Base-by-base conservation (phyloP, 352 stramenopile species). In the Phytophthora rubi region DNA sequence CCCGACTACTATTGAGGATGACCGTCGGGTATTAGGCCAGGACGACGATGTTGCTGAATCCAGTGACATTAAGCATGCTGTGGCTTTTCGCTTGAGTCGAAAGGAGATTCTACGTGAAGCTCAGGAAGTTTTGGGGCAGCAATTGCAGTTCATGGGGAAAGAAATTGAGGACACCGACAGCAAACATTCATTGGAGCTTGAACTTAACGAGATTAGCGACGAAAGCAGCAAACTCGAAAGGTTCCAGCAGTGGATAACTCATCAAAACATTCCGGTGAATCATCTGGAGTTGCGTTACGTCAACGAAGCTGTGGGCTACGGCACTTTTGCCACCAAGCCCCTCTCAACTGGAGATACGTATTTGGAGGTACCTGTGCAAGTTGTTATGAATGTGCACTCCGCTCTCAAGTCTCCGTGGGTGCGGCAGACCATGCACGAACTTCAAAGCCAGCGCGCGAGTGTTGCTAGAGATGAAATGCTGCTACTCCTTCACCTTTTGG, bases 401-500 rank as follows among this genome's bases (percentile, higher is more conserved):
- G 90, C 92, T 16, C 53, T 80, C 1, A 71, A 73, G 4, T 92
- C 80, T 12, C 28, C 53, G 0, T 85, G 80, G 32, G 67, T 96
- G 30, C 70, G 73, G 0, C 54, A 70, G 15, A 61, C 80, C 6
- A 59, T 90, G 3, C 51, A 18, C 10, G 59, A 51, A 8, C 32
- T 81, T 44, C 54, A 62, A 18, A 57, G 69, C 2, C 18, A 65
- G 10, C 57, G 53, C 12, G 58, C 37, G 7, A 82, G 89, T 69
- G 66, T 91, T 15, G 54, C 48, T 33, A 23, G 37, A 66, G 69
- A 76, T 7, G 65, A 71, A 45, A 67, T 68, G 57, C 62, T 91
- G 45, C 75, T 98, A 0, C 53, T 93, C 1, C 74, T 97, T 18
- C 90, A 97, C 35, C 51, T 98, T 15, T 58, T 98, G 13, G 81